Evolutionary conservation across 2,329 filamentous ascomycete species (phyloP).

Genomic region (Fusarium tupiense): DNA sequence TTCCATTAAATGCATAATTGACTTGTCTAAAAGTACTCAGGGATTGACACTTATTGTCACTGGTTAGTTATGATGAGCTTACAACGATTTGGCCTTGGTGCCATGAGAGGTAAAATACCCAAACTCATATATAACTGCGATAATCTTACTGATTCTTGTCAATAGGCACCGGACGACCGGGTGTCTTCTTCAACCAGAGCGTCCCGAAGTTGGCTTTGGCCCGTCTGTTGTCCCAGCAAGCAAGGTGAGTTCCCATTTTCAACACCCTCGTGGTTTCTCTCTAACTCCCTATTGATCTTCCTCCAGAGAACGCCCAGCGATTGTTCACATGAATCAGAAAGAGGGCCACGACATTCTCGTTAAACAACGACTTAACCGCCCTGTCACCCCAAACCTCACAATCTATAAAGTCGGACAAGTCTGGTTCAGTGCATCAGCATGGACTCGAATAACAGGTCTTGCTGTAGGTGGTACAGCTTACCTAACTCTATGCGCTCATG

Average conservation of each 20-base stretch:
- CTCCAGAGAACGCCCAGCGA: background rate
- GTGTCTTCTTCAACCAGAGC: background rate
- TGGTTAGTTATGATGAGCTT: background rate
- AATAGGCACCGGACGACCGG: background rate
- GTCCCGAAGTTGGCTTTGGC: background rate
- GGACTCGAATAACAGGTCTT: slow-evolving; percentile 24
- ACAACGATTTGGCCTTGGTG: background rate
- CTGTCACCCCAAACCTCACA: slow-evolving; percentile 13
- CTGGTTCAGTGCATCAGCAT: slow-evolving; percentile 29
- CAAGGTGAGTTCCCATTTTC: background rate
- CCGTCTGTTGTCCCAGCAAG: slow-evolving; percentile 13
- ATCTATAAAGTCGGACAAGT: slow-evolving; percentile 20
- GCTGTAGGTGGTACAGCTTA: slow-evolving; percentile 16
- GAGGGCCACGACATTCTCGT: slow-evolving; percentile 10
- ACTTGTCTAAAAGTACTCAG: background rate
- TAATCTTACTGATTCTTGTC: background rate
- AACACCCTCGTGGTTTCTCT: background rate
- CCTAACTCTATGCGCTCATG: background rate
- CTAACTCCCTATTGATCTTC: background rate
- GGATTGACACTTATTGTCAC: background rate
- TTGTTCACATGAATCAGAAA: background rate
- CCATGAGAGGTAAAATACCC: background rate
- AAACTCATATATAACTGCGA: fast-evolving
- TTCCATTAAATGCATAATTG: background rate
- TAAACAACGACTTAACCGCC: slow-evolving; percentile 19